Conservation (phyloP, 768 basidiomycete species). For the Tremella fuciformis region DNA sequence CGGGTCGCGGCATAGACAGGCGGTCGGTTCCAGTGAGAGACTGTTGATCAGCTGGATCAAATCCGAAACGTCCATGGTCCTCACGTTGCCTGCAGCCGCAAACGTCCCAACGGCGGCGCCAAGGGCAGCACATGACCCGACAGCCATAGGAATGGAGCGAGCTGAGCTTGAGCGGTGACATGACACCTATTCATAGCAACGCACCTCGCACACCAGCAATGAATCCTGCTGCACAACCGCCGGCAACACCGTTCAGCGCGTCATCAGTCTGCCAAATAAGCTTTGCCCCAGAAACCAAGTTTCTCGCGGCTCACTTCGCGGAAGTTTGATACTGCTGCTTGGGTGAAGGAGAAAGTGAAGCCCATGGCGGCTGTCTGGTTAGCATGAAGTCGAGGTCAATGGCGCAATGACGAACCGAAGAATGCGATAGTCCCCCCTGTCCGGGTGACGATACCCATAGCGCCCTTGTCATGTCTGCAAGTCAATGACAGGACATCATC, state of each 20-base stretch:
- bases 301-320: slow-evolving; percentile 57
- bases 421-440: slow-evolving; percentile 86
- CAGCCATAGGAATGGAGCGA: slow-evolving; percentile 76
- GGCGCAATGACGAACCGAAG: slow-evolving; percentile 65
- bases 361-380: slow-evolving; percentile 74
- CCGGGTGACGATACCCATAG: slow-evolving; percentile 79
- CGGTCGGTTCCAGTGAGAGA: slow-evolving; percentile 45
- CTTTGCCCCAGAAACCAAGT: slow-evolving; percentile 1
- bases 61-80: slow-evolving; percentile 33
- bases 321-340: slow-evolving; percentile 74
- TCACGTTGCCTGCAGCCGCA: slow-evolving; percentile 67
- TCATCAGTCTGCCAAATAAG: slow-evolving; percentile 58
- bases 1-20: slow-evolving; percentile 38
- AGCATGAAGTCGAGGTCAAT: slow-evolving; percentile 7
- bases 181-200: slow-evolving; percentile 31
- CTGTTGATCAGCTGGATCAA: slow-evolving; percentile 13
- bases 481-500: not conserved
- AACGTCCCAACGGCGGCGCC: slow-evolving; percentile 77
- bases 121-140: slow-evolving; percentile 73
- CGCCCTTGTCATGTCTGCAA: slow-evolving; percentile 65
- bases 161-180: slow-evolving; percentile 55
- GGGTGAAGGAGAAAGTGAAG: slow-evolving; percentile 76
- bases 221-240: slow-evolving; percentile 90
- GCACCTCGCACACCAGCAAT: slow-evolving; percentile 78
- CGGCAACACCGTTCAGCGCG: slow-evolving; percentile 74